These are phyloP conservation scores for Candida argentea DNA, from an alignment of 805 yeast species.

Conservation along the genomic window DNA sequence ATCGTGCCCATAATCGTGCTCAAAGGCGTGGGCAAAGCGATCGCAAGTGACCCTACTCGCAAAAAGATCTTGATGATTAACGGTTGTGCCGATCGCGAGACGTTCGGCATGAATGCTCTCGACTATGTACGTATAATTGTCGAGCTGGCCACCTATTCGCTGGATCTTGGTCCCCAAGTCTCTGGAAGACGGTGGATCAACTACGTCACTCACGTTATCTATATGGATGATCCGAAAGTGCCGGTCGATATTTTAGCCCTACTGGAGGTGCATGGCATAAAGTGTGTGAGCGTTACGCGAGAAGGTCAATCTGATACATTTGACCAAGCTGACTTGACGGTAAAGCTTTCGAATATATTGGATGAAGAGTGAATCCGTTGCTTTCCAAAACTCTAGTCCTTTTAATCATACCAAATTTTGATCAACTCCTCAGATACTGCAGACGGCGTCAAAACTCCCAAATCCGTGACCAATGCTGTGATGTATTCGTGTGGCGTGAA, in stretches of 20 bases:
- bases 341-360: no score
- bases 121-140: conserved; percentile 50
- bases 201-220: conserved; percentile 56
- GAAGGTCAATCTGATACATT: conserved; percentile 19
- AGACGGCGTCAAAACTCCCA: conserved; percentile 94
- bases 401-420: conserved; percentile 91
- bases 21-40: conserved; percentile 62
- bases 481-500: conserved; percentile 94
- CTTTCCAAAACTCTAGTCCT: no score
- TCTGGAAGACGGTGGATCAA: conserved; percentile 24
- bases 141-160: conserved; percentile 47
- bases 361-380: no score
- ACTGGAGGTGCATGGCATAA: conserved; percentile 33
- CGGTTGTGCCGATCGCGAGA: conserved; percentile 73
- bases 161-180: conserved; percentile 11
- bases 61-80: conserved; percentile 59
- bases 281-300: conserved; percentile 33
- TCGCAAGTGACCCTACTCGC: conserved; percentile 20
- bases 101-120: conserved; percentile 51
- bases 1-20: conserved; percentile 68
- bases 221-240: conserved; percentile 41
- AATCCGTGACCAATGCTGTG: conserved; percentile 90
- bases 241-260: conserved; percentile 30
- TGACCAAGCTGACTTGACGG: conserved; percentile 33
- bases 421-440: conserved; percentile 98